These are phyloP conservation scores for Ustilago bromivora DNA, from an alignment of 1,284 basidiomycete species.

Conservation along the genomic window DNA sequence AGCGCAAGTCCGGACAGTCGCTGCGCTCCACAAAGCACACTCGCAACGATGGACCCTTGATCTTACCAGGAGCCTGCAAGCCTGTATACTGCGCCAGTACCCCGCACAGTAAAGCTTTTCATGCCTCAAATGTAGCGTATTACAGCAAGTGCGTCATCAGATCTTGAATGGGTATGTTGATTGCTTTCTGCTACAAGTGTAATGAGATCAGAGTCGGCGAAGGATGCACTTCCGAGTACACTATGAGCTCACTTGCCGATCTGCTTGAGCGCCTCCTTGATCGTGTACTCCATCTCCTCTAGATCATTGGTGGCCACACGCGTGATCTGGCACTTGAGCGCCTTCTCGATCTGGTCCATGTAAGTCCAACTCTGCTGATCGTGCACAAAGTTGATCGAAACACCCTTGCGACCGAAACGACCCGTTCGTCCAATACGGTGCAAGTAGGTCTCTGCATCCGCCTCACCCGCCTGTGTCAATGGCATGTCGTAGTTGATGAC, in stretches of 20 bases:
- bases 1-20: conserved; percentile 2
- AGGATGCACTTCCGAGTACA: background rate
- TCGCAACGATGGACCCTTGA: background rate
- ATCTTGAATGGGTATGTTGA: conserved; percentile 19
- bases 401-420: conserved; percentile 68
- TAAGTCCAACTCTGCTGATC: conserved; percentile 63
- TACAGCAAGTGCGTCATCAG: background rate
- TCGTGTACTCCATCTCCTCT: conserved; percentile 68
- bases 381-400: conserved; percentile 70
- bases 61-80: background rate
- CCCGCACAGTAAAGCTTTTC: background rate
- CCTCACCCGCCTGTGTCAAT: conserved; percentile 73
- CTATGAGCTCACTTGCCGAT: conserved; percentile 35
- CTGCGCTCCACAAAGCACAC: conserved; percentile 20
- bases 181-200: background rate
- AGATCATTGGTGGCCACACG: conserved; percentile 66
- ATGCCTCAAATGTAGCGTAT: background rate
- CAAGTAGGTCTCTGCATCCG: conserved; percentile 96
- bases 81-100: background rate
- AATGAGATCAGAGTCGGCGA: background rate
- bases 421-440: conserved; percentile 84
- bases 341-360: conserved; percentile 67
- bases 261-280: conserved; percentile 66
- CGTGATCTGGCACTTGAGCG: conserved; percentile 64
- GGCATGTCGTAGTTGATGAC: conserved; percentile 92